These are phyloP conservation scores for Heliamphora pulchella DNA, from an alignment of 179 eudicot species.

Conservation along the genomic window DNA sequence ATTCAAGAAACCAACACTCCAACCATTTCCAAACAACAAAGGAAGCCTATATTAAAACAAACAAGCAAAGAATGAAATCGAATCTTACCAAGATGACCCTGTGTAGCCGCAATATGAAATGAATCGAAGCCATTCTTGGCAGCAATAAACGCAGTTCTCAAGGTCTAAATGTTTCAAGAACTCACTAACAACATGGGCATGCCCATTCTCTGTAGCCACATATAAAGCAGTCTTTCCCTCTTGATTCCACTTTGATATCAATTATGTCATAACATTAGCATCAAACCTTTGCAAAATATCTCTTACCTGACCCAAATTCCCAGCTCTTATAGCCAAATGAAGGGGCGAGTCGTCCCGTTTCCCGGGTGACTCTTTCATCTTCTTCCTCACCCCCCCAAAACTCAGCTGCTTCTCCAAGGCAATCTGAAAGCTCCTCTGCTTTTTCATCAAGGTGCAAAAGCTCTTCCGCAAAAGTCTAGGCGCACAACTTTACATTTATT, in stretches of 20 bases:
- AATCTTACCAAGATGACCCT: constrained; percentile 72
- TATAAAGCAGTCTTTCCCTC: constrained; percentile 73
- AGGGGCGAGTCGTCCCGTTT: constrained; percentile 70
- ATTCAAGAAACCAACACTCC: not conserved
- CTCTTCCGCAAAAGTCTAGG: constrained; percentile 32
- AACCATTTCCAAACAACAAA: not conserved
- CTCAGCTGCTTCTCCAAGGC: constrained; percentile 75
- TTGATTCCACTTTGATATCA: constrained; percentile 54
- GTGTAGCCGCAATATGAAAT: constrained; percentile 77
- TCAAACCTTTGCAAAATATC: constrained; percentile 49
- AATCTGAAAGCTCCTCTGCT: constrained; percentile 47
- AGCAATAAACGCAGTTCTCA: constrained; percentile 48
- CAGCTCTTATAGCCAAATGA: constrained; percentile 72
- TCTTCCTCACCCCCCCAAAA: constrained; percentile 58
- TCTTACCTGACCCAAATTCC: constrained; percentile 53
- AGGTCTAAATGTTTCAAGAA: constrained; percentile 61
- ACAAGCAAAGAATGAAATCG: not conserved
- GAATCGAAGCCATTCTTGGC: constrained; percentile 76
- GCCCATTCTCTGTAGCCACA: constrained; percentile 75
- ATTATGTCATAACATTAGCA: constrained; percentile 25
- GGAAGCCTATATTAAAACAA: not conserved
- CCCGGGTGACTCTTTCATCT: constrained; percentile 65
- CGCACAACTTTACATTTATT: too few species aligned
- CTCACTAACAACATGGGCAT: constrained; percentile 52
- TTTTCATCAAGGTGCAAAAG: constrained; percentile 42